Conservation (phyloP, 768 basidiomycete genomes). For the Suillus tomentosus region DNA sequence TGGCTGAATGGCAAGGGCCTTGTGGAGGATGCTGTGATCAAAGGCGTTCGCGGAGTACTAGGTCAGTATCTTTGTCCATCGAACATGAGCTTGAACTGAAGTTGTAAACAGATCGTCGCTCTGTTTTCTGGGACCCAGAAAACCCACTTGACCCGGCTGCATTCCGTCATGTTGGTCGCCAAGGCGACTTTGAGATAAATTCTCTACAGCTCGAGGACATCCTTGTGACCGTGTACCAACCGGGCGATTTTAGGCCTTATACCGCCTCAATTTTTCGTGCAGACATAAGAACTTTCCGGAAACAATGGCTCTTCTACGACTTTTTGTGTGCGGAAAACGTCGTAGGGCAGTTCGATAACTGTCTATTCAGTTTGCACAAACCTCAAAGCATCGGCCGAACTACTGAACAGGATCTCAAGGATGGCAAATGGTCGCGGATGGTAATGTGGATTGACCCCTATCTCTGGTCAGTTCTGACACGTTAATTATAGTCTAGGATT, state of each 20-base stretch:
- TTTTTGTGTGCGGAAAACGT: conserved; percentile 88
- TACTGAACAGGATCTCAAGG: conserved; percentile 80
- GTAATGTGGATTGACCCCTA: conserved; percentile 45
- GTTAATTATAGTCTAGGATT: conserved; percentile 72
- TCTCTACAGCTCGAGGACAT: conserved; percentile 90
- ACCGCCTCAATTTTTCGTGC: conserved; percentile 94
- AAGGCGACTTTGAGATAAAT: conserved; percentile 92
- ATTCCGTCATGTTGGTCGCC: conserved; percentile 71
- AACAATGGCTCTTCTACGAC: conserved; percentile 96
- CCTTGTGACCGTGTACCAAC: conserved; percentile 92
- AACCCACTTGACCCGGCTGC: conserved; percentile 78
- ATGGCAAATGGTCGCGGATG: conserved; percentile 88
- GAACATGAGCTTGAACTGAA: neutral
- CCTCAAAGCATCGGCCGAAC: conserved; percentile 95
- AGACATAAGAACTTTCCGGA: conserved; percentile 78
- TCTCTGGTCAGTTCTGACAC: conserved; percentile 4
- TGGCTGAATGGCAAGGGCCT: conserved; percentile 98
- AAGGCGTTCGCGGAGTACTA: conserved; percentile 91
- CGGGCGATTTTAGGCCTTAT: conserved; percentile 88
- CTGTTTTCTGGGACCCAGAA: conserved; percentile 83
- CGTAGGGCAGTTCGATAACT: conserved; percentile 98
- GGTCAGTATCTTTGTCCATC: conserved; percentile 48
- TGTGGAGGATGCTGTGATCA: conserved; percentile 86
- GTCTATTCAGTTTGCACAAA: conserved; percentile 92
- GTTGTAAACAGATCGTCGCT: conserved; percentile 69